Base-by-base conservation (phyloP, 139 green algal species). In the Picochlorum sp. region DNA sequence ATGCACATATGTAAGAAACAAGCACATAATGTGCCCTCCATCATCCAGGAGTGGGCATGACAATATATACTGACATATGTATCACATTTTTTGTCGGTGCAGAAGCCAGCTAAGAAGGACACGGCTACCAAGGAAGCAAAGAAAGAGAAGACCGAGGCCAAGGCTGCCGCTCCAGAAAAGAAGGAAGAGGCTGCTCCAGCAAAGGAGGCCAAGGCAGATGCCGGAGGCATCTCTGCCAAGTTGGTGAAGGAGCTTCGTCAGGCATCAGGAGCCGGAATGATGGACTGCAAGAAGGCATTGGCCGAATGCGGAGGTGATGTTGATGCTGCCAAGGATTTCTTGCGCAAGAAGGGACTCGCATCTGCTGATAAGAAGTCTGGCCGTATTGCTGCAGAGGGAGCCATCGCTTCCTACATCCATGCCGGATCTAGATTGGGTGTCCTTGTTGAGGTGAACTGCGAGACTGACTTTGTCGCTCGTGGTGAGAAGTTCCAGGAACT, bases 271-370 rank as follows among this genome's bases (percentile, higher is more conserved):
- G 89, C 88, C 0, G 92, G 92, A 70, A 97, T 98, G 92, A 97
- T 98, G 92, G 90, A 96, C 78, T 97, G 89, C 88, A 98, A 97
- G 79, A 93, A 93, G 72, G 92, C 92, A 4, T 79, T 97, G 57
- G 73, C 66, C 2, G 82, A 93, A 75, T 82, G 67, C 71, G 67
- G 70, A 57, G 83, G 85, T 21, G 82, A 98, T 74, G 47, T 97
- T 18, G 86, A 97, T 49, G 62, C 67, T 15, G 88, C 90, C 18
- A 58, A 44, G 15, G 88, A 88, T 38, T 84, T 71, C 62, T 69
- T 95, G 64, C 75, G 88, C 75, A 94, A 87, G 81, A 95, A 90
- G 85, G 94, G 94, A 26, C 81, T 99, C 20, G 91, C 92, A 16
- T 83, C 72, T 3, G 93, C 93, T 1, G 92, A 95, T 79, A 99